phyloP scores from a whole-genome alignment of 352 stramenopile species.

The Paralagenidium karlingii region DNA sequence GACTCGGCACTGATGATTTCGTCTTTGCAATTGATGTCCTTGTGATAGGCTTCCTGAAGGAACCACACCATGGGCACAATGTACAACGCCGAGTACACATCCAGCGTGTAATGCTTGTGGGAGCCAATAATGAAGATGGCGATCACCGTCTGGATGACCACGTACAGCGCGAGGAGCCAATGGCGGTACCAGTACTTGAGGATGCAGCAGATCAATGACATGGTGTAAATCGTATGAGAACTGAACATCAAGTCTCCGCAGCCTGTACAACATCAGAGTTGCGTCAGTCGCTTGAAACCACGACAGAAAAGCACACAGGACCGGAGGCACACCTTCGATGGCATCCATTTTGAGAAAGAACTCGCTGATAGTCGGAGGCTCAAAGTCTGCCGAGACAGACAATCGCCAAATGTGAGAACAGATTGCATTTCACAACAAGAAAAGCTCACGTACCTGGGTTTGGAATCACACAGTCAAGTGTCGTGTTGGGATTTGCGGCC shows the following conservation, averaged over 20 bases:
- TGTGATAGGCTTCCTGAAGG: slow-evolving; percentile 59
- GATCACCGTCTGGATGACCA: slow-evolving; percentile 66
- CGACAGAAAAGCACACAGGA: slow-evolving; percentile 2
- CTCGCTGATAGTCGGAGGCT: slow-evolving; percentile 27
- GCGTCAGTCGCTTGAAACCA: too few species aligned
- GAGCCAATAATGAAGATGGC: slow-evolving; percentile 81
- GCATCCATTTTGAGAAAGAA: slow-evolving; percentile 64
- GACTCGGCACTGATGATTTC: slow-evolving; percentile 42
- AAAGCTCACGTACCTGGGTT: slow-evolving; percentile 19
- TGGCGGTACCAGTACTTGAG: slow-evolving; percentile 84
- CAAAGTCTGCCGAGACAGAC: slow-evolving; percentile 21
- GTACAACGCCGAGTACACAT: slow-evolving; percentile 84
- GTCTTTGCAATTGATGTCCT: slow-evolving; percentile 78
- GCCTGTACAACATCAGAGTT: slow-evolving; percentile 17
- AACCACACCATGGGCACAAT: slow-evolving; percentile 81
- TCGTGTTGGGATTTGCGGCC: slow-evolving; percentile 33
- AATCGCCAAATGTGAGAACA: not conserved
- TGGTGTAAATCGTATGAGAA: slow-evolving; percentile 87
- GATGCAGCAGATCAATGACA: slow-evolving; percentile 75
- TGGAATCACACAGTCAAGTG: slow-evolving; percentile 29
- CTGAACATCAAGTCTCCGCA: slow-evolving; percentile 90
- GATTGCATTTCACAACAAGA: not conserved
- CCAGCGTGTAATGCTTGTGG: slow-evolving; percentile 85
- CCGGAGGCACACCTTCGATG: slow-evolving; percentile 27
- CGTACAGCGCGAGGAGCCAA: slow-evolving; percentile 54